phyloP scores from a whole-genome alignment of 164 flowering plant genomes.

The Kalanchoe fedtschenkoi region DNA sequence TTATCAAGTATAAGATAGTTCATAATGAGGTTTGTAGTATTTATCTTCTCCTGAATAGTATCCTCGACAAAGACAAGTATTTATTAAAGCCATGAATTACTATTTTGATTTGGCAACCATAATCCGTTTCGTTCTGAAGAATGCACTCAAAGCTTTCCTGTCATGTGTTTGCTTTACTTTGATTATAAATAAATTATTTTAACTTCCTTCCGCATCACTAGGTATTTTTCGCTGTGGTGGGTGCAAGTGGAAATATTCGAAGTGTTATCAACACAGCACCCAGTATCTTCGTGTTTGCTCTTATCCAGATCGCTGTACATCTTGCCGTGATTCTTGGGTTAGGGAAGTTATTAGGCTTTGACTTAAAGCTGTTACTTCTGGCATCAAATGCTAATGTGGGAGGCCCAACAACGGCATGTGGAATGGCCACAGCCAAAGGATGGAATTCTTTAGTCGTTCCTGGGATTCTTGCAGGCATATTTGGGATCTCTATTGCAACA shows the following conservation, averaged over 20 bases:
- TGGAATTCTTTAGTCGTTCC: slow-evolving; percentile 80
- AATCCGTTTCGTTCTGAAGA: too few relatives aligned
- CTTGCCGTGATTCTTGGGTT: slow-evolving; percentile 74
- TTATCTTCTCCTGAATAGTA: too few relatives aligned
- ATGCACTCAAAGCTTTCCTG: not conserved
- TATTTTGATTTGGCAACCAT: too few relatives aligned
- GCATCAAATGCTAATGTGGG: slow-evolving; percentile 96
- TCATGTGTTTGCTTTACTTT: not conserved
- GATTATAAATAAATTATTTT: not conserved
- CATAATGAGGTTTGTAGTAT: too few relatives aligned
- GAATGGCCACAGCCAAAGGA: slow-evolving; percentile 94
- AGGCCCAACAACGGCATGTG: slow-evolving; percentile 95
- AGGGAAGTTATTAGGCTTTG: slow-evolving; percentile 63
- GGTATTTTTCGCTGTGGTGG: slow-evolving; percentile 86
- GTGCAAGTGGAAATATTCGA: slow-evolving; percentile 77
- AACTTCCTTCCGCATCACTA: slow-evolving; percentile 12
- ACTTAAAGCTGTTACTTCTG: slow-evolving; percentile 56
- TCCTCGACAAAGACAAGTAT: too few relatives aligned
- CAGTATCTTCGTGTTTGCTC: slow-evolving; percentile 71
- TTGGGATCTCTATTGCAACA: slow-evolving; percentile 88
- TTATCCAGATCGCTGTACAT: slow-evolving; percentile 66
- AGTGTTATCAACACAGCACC: slow-evolving; percentile 74
- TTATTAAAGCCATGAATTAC: too few relatives aligned
- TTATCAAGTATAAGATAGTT: too few relatives aligned
- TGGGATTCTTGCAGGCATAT: slow-evolving; percentile 84